These are phyloP conservation scores for Zygosaccharomyces bisporus DNA, from an alignment of 805 yeast species.

Conservation along the genomic window DNA sequence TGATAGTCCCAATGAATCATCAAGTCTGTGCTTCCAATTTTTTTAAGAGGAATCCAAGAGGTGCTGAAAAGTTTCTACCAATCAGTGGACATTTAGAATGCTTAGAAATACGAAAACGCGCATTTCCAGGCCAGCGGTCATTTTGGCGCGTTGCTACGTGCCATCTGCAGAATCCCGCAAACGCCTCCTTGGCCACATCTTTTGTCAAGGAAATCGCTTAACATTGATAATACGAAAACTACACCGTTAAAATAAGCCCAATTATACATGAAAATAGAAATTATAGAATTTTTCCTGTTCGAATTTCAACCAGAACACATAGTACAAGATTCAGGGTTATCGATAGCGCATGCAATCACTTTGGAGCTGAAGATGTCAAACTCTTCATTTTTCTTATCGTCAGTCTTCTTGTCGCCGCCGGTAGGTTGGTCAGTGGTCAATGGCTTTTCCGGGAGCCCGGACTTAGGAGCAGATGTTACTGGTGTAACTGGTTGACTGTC, in stretches of 20 bases:
- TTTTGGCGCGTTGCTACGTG: no score
- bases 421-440: slow-evolving; percentile 39
- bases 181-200: no score
- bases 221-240: background rate
- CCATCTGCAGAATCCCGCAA: no score
- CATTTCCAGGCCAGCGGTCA: background rate
- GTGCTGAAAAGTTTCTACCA: background rate
- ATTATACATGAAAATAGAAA: slow-evolving; percentile 2
- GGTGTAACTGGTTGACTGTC: slow-evolving; percentile 34
- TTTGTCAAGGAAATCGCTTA: no score
- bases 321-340: slow-evolving; percentile 95
- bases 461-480: slow-evolving; percentile 27
- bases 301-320: slow-evolving; percentile 91
- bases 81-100: background rate
- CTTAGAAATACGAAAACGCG: background rate
- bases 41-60: background rate
- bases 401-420: slow-evolving; percentile 23
- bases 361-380: slow-evolving; percentile 84
- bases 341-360: slow-evolving; percentile 94
- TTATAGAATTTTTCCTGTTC: background rate
- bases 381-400: slow-evolving; percentile 36
- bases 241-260: slow-evolving; percentile 9
- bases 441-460: slow-evolving; percentile 38
- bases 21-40: no score
- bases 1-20: no score